Conservation (phyloP, 805 yeast species). For the Yarrowia divulgata region DNA sequence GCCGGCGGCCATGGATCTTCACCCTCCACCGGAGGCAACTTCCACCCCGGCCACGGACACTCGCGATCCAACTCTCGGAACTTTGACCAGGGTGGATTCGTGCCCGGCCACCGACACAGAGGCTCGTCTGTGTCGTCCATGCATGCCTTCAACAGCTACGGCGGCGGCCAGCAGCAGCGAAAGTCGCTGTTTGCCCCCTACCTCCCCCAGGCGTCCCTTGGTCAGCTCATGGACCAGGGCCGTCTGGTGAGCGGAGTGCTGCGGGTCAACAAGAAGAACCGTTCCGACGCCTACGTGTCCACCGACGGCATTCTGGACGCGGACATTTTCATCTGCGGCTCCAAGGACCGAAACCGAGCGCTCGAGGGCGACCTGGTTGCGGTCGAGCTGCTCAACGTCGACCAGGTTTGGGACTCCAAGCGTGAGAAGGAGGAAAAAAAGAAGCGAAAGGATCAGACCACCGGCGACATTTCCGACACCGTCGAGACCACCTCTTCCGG, state of each 20-base stretch:
- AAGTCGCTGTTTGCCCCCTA: conserved; percentile 92
- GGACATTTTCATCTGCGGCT: conserved; percentile 96
- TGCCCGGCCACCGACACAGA: conserved; percentile 81
- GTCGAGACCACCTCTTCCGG: conserved; percentile 47
- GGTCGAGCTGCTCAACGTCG: conserved; percentile 90
- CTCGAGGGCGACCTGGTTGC: conserved; percentile 97
- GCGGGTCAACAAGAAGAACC: conserved; percentile 92
- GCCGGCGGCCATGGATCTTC: conserved; percentile 48
- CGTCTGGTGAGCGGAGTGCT: conserved; percentile 89
- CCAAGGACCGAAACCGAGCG: conserved; percentile 97
- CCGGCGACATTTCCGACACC: conserved; percentile 42
- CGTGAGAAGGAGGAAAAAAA: conserved; percentile 97
- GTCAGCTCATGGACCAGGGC: conserved; percentile 88
- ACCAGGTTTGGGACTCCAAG: conserved; percentile 97
- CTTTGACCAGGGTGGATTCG: conserved; percentile 53
- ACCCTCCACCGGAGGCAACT: conserved; percentile 38
- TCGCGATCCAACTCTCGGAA: conserved; percentile 53
- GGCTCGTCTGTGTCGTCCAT: conserved; percentile 59
- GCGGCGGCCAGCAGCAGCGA: conserved; percentile 52
- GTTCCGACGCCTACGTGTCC: conserved; percentile 98
- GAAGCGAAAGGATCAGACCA: conserved; percentile 67
- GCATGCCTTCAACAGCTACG: conserved; percentile 45
- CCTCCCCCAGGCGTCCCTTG: conserved; percentile 89
- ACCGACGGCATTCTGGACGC: conserved; percentile 96
- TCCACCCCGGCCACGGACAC: conserved; percentile 54